Evolutionary conservation across 2,329 filamentous ascomycete species (phyloP).

Genomic region (Fusarium virguliforme): DNA sequence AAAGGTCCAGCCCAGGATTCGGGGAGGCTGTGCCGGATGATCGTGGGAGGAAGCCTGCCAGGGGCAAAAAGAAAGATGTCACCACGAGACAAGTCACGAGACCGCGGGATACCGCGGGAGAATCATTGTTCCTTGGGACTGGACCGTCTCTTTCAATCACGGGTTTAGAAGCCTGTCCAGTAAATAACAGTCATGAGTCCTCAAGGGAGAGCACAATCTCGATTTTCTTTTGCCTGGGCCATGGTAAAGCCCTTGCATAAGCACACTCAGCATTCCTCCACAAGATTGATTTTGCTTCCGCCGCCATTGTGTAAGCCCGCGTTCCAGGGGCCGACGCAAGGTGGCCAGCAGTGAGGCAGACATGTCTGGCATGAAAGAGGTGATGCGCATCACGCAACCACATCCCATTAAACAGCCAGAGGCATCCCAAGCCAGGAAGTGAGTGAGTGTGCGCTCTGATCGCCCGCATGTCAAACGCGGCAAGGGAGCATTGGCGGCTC

Average conservation of each 20-base stretch:
- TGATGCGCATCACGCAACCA: not conserved
- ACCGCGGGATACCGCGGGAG: not conserved
- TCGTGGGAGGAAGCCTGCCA: slow-evolving; percentile 4
- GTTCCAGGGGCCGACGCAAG: not conserved
- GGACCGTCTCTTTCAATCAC: not conserved
- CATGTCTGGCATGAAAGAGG: not conserved
- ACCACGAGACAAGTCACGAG: slow-evolving; percentile 29
- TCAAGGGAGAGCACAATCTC: not conserved
- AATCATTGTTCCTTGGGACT: slow-evolving; percentile 3
- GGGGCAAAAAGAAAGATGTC: slow-evolving; percentile 15
- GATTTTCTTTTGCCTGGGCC: not conserved
- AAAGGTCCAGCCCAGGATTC: slow-evolving; percentile 27
- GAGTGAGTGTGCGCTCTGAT: slow-evolving; percentile 18
- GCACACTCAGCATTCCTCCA: slow-evolving; percentile 2
- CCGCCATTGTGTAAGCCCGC: slow-evolving; percentile 16
- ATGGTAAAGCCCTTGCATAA: slow-evolving; percentile 1
- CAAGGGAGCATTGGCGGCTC: slow-evolving; percentile 8
- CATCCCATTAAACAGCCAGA: not conserved
- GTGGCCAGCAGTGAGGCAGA: not conserved
- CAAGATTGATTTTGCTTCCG: not conserved
- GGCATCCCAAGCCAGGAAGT: slow-evolving; percentile 8
- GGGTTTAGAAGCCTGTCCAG: not conserved
- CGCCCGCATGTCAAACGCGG: slow-evolving; percentile 22
- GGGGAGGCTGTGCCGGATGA: slow-evolving; percentile 26
- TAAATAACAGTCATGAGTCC: too few relatives aligned